These are phyloP conservation scores for Tinospora cordifolia DNA, from an alignment of 164 flowering plant species.

Conservation along the genomic window DNA sequence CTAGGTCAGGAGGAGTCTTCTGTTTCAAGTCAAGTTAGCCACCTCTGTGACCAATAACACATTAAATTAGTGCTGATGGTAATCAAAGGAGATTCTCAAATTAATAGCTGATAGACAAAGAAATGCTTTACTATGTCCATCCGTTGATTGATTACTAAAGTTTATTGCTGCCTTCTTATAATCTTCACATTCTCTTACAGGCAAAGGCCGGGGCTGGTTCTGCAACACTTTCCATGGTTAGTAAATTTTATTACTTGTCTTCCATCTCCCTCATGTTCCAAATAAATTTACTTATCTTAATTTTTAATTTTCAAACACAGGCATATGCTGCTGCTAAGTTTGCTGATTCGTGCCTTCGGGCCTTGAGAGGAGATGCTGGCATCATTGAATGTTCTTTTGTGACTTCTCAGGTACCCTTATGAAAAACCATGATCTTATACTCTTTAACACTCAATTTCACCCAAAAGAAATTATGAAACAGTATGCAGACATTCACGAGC, in stretches of 20 bases:
- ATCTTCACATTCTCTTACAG: constrained; percentile 38
- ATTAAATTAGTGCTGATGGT: no score
- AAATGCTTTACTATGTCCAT: no score
- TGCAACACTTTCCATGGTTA: constrained; percentile 92
- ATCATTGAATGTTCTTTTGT: constrained; percentile 78
- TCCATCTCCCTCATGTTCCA: neutral
- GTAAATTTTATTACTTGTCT: constrained; percentile 9
- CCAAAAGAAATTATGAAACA: neutral
- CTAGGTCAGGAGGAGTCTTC: no score
- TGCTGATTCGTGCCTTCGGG: constrained; percentile 89
- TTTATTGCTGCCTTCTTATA: neutral
- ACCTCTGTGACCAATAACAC: no score
- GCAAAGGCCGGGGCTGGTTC: constrained; percentile 98
- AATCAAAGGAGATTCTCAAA: no score
- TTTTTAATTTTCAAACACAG: constrained; percentile 25
- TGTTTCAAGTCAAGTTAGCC: no score
- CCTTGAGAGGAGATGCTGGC: constrained; percentile 77
- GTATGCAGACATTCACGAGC: neutral
- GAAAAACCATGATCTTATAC: constrained; percentile 23
- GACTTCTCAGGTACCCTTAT: constrained; percentile 52
- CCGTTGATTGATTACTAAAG: no score
- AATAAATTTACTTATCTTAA: neutral
- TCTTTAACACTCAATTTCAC: neutral
- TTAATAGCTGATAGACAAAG: no score
- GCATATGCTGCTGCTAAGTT: constrained; percentile 94